Evolutionary conservation across 192 early-diverging fungal species (phyloP), one percentile per base, ranked within the genome.

Genomic region (Allomyces arbusculus): DNA sequence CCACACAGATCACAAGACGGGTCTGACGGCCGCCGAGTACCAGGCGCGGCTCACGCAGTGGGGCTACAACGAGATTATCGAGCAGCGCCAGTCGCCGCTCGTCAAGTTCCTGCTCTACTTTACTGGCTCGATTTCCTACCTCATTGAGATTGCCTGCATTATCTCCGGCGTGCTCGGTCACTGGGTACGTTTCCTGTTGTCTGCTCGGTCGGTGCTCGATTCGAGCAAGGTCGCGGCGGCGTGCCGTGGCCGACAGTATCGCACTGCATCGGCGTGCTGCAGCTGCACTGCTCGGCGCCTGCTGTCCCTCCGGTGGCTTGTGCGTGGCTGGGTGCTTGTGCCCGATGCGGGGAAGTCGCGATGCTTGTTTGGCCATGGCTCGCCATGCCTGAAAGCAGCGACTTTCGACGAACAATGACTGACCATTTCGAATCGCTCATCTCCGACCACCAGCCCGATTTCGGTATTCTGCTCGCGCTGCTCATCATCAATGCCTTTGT

Each of bases 101-200:
- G 73, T 94, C 62, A 91, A 92, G 74, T 92, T 94, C 69, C 76
- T 91, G 25, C 75, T 78, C 12, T 94, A 91, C 74, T 94, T 94
- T 69, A 83, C 82, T 10, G 93, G 93, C n/a, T 80, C 91, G 64
- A 90, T 93, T 67, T 84, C 90, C 25, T 90, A 87, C 73, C 77
- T 95, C 62, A 89, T 95, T 63, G 93, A 95, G 77, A 80, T 93
- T 55, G 83, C 93, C 11, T 86, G 82, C 71, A 85, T 94, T 44
- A 80, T 92, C 58, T 84, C 88, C 40, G 87, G 81, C 61, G 79
- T 88, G 2, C 84, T 87, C 23, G 76, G 80, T 68, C 68, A 79
- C 66, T 79, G 78, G 80, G 71, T 72, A 72, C 64, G 9, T 61
- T 44, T 23, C 44, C 10, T 23, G 7, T 63, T 10, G 9, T 64